These are phyloP conservation scores for Coelastrella sp. DNA, from an alignment of 139 green algal species.

Conservation along the genomic window DNA sequence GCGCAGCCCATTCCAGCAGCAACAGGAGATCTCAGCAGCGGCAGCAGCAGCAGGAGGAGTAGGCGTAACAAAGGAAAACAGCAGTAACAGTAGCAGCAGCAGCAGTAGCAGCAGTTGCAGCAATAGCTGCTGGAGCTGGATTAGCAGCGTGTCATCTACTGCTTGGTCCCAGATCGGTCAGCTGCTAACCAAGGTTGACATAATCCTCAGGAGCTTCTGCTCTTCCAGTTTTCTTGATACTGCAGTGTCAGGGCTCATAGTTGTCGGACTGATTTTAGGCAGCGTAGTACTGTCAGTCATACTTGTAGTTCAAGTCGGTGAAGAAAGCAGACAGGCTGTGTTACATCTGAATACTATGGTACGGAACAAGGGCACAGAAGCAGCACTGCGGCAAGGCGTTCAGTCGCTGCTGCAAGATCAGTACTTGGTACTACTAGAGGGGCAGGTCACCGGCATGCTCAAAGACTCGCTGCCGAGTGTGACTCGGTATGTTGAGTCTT, in stretches of 20 bases:
- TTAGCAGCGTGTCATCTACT: not conserved
- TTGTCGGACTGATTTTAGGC: conserved; percentile 63
- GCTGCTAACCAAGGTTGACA: not conserved
- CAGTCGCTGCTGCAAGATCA: conserved; percentile 14
- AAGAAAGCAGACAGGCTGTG: conserved; percentile 35
- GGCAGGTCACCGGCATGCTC: conserved; percentile 31
- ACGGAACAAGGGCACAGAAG: conserved; percentile 2
- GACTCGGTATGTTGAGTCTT: conserved; percentile 23
- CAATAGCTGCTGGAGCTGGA: not conserved
- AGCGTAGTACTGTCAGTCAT: conserved; percentile 57
- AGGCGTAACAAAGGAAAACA: too few species aligned
- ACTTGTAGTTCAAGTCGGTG: conserved; percentile 53
- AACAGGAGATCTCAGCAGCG: not conserved
- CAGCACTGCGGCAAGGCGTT: conserved; percentile 22
- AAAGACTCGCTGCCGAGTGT: conserved; percentile 22
- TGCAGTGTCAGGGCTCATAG: conserved; percentile 55
- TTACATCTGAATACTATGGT: conserved; percentile 35
- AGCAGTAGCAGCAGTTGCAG: conserved; percentile 13
- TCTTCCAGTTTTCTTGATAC: conserved; percentile 39
- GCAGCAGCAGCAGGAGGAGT: conserved; percentile 10
- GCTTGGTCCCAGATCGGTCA: not conserved
- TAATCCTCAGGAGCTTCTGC: not conserved
- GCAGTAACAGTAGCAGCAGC: not conserved
- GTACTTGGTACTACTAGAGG: conserved; percentile 14
- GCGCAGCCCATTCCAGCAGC: not conserved